Evolutionary conservation across 768 basidiomycete species (phyloP).

Genomic region (Pleurotus giganteus): DNA sequence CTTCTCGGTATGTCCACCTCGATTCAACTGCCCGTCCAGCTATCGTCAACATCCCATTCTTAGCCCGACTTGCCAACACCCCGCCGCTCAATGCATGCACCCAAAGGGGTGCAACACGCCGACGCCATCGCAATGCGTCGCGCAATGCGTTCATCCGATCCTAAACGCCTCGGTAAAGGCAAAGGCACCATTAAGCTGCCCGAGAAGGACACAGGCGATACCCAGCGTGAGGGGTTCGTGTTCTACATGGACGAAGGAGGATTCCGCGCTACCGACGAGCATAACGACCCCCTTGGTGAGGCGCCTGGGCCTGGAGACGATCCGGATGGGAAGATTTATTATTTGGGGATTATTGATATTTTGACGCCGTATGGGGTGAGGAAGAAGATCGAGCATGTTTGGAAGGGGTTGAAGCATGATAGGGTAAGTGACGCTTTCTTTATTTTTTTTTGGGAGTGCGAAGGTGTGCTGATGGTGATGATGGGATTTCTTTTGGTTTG

Average conservation of each 20-base stretch:
- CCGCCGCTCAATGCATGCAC: slow-evolving; percentile 56
- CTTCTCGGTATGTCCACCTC: slow-evolving; percentile 67
- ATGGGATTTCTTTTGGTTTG: slow-evolving; percentile 8
- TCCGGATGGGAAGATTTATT: slow-evolving; percentile 77
- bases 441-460: neutral
- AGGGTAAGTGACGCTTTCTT: slow-evolving; percentile 58
- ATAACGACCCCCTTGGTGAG: slow-evolving; percentile 42
- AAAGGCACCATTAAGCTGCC: slow-evolving; percentile 50
- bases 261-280: slow-evolving; percentile 84
- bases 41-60: slow-evolving; percentile 2
- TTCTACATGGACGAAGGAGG: slow-evolving; percentile 99
- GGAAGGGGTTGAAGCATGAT: slow-evolving; percentile 89
- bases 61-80: slow-evolving; percentile 70
- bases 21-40: neutral
- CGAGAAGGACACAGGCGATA: slow-evolving; percentile 59
- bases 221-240: slow-evolving; percentile 71
- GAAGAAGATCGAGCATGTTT: slow-evolving; percentile 87
- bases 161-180: slow-evolving; percentile 57
- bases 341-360: slow-evolving; percentile 96
- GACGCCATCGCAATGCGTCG: slow-evolving; percentile 85
- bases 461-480: no score
- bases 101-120: slow-evolving; percentile 54
- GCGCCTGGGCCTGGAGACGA: neutral
- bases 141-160: slow-evolving; percentile 82
- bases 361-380: slow-evolving; percentile 78